Base-by-base conservation (phyloP, 495 filamentous ascomycete genomes). In the Penicillium tannophilum region DNA sequence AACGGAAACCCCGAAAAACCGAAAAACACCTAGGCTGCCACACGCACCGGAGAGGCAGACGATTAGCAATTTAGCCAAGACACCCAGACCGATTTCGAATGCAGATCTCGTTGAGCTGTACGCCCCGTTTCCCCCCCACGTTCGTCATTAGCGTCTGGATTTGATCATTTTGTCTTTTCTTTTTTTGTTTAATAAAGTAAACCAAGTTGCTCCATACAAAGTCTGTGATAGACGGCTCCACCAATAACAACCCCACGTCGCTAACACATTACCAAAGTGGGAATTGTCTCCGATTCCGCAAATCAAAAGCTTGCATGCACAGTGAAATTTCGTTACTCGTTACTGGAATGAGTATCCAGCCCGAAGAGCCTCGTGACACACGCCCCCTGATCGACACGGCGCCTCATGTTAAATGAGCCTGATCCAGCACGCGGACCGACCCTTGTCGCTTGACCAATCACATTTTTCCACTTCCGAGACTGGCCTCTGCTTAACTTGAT, bases 301-400 rank as follows among this genome's bases (percentile, higher is more conserved):
- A 28, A 28, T 28, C 28, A 28, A 7, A 23, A 23, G 20, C 20
- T 23, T 23, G 20, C 20, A 23, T 23, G 33, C 10, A 12, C 12
- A 36, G 1, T 36, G 9, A 12, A 36, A 36, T 1, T 12, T 12
- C 10, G 9, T 11, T n/a, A 2, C 6, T 14, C 16, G 1, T n/a
- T 41, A 41, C 16, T n/a, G 1, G 4, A 17, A 16, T n/a, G 39
- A 41, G 39, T 17, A 41, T 41, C 11, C 16, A 16, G 39, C 19
- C 46, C 46, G 39, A 54, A 54, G 52, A 54, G 52, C 52, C 52
- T 54, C 52, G 52, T 54, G 36, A 54, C 35, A 54, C 4, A 28
- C 33, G 14, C 52, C 52, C 52, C 33, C 36, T 41, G 52, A 54
- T 54, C 52, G 36, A 54, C 52, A 54, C 28, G 48, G 45, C 45